Evolutionary conservation across 306 rosid genomes (phyloP), one percentile per base, ranked within the genome.

Genomic region (Gynostemma pentaphyllum): DNA sequence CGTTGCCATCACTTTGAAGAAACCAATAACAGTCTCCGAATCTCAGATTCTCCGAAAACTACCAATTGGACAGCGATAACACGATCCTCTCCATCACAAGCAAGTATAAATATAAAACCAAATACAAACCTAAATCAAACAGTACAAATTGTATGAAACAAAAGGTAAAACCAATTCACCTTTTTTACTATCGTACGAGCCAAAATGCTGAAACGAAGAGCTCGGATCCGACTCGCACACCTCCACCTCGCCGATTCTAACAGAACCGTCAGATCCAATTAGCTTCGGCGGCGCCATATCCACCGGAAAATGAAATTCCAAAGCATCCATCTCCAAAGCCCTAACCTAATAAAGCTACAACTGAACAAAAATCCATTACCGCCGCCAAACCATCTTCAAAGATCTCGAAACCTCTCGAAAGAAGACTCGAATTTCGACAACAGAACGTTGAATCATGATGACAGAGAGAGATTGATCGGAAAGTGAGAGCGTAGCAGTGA

Each of bases 181-280:
- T 70, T 74, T 78, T 48, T 71, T 73, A 23, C 70, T 23, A 6
- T 67, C 53, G 65, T 66, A 70, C 8, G 83, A 70, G 55, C 66
- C 77, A 62, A 73, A 70, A 46, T 55, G 69, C 45, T 83, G 76
- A 44, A 67, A 64, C 24, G 86, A 73, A 30, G 71, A 66, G 26
- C 62, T 63, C 2, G 61, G 76, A 54, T 70, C 84, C 6, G 71
- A 51, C 8, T 70, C 71, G 42, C 79, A 75, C 49, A 69, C 69
- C 69, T 82, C 83, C 13, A 73, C 76, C 63, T 80, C 82, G 60
- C 80, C 83, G 74, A 79, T 63, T 73, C 79, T 69, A 7, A 42
- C 68, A 34, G 81, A 78, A 42, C 77, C 69, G 72, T 77, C 89
- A 40, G 94, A 72, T 66, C 86, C 94, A 78, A 82, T 76, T 67